A percentile compares a stretch with the other conserved stretches of the same genome.
These are phyloP conservation scores for Candida pseudoglaebosa DNA, from an alignment of 805 yeast genomes.

Conservation along the genomic window DNA sequence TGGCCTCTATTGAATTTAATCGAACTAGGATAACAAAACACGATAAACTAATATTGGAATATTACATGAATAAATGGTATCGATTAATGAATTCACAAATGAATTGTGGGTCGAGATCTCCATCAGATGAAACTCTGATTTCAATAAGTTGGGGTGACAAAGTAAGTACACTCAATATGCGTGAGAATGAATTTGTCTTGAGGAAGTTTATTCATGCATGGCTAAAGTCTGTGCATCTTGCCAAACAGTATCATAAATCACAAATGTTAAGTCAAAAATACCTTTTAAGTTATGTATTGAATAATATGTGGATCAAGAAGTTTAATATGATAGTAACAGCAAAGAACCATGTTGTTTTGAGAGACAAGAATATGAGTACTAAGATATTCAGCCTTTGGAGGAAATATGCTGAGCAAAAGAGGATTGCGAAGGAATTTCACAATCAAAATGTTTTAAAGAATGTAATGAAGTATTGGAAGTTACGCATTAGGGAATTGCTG, in stretches of 20 bases:
- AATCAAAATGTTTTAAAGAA: conserved; percentile 6
- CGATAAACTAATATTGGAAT: not conserved
- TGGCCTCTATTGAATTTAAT: not conserved
- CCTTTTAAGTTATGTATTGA: conserved; percentile 10
- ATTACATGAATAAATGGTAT: conserved; percentile 1
- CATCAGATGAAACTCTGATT: not conserved
- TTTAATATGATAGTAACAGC: conserved; percentile 8
- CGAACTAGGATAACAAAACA: not conserved
- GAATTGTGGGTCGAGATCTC: not conserved
- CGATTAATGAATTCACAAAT: not conserved
- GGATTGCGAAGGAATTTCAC: conserved; percentile 11
- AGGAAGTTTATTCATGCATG: conserved; percentile 14
- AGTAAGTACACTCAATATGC: conserved; percentile 9
- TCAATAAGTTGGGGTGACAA: conserved; percentile 6
- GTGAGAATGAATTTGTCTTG: conserved; percentile 14
- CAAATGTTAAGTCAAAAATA: conserved; percentile 5
- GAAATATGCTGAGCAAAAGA: conserved; percentile 5
- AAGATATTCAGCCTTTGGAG: conserved; percentile 13
- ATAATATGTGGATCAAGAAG: conserved; percentile 14
- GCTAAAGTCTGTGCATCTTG: conserved; percentile 8
- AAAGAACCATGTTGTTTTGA: conserved; percentile 4
- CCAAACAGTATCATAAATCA: conserved; percentile 3
- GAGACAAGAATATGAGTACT: conserved; percentile 6
- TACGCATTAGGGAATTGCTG: conserved; percentile 3
- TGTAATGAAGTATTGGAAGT: conserved; percentile 15